Base-by-base conservation (phyloP, 139 green algal species). In the Zygnema cylindricum region DNA sequence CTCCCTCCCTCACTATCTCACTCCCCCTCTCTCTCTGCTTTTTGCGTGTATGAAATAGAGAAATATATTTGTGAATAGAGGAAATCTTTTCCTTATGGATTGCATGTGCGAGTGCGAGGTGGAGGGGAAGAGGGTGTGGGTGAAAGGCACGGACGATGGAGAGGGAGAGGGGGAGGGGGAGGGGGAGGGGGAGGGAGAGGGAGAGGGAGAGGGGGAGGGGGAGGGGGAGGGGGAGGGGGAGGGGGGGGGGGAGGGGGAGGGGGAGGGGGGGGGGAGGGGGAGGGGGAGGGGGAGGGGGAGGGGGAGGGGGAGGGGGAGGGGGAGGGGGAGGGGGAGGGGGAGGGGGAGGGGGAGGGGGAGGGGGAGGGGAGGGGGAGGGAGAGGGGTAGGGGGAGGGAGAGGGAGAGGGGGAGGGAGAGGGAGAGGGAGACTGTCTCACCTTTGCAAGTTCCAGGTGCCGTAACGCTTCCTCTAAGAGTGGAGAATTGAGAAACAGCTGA, bases 401-500 rank as follows among this genome's bases (percentile, higher is more conserved):
- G 16, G 49, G 16, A 16, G 49, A 16, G 49, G 16, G 49, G 16
- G 49, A 16, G 49, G 49, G 16, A 16, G 16, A 16, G 49, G 49
- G 49, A 16, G 49, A 63, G 49, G 16, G 49, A 16, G 49, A 16
- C 49, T 16, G 7, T 63, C 49, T 63, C 49, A 86, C 81, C 84
- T 88, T 88, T 33, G 84, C 84, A 3, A 1, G 73, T 7, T 89
- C 84, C 73, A 89, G 23, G 22, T 88, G 75, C 7, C 73, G 84
- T 3, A 89, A 3, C 7, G 84, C 84, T 41, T 89, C 38, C n/a
- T 89, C 84, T 1, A 35, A 2, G 1, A 35, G 36, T 7, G 84
- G 2, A 32, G 30, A 41, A 25, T 88, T 88, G 2, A 71, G 63
- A 75, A 89, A 89, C 1, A 89, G 76, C 84, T 89, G 84, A 35